phyloP scores from a whole-genome alignment of 768 basidiomycete genomes.

The Pulveroboletus sp. region DNA sequence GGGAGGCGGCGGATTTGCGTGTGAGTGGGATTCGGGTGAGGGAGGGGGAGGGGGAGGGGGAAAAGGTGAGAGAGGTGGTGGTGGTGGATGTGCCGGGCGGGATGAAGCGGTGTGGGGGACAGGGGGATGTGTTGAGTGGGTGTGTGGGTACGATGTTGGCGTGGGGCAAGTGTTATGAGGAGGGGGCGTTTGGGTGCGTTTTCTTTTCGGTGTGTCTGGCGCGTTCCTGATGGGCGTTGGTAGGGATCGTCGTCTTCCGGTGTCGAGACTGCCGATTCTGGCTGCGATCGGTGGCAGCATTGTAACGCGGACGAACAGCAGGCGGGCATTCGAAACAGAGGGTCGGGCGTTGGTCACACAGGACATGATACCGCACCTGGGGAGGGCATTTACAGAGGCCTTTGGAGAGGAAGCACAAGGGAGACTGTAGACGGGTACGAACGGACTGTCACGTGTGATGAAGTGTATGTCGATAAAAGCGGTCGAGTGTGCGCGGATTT shows the following conservation, averaged over 20 bases:
- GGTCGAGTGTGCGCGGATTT: neutral
- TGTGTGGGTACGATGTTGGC: constrained; percentile 86
- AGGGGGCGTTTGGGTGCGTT: constrained; percentile 75
- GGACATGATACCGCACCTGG: constrained; percentile 68
- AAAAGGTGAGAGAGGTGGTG: constrained; percentile 57
- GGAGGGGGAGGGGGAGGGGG: constrained; percentile 46
- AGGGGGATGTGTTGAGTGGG: constrained; percentile 92
- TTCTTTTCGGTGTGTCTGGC: neutral
- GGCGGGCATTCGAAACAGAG: constrained; percentile 68
- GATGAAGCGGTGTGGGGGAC: constrained; percentile 90
- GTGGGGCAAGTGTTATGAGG: constrained; percentile 94
- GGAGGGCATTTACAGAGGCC: constrained; percentile 66
- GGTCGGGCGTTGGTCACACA: constrained; percentile 82
- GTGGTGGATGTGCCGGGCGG: constrained; percentile 75
- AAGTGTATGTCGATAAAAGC: constrained; percentile 15
- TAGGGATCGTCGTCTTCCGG: constrained; percentile 54
- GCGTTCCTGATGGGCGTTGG: constrained; percentile 3
- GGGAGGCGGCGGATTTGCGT: no score
- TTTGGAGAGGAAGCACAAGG: constrained; percentile 63
- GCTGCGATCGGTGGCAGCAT: constrained; percentile 86
- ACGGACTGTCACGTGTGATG: constrained; percentile 23
- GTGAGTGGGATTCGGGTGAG: constrained; percentile 40
- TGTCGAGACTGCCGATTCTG: constrained; percentile 73
- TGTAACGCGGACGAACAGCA: constrained; percentile 83
- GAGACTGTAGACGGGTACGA: constrained; percentile 32